phyloP scores from a whole-genome alignment of 208 protist genomes.

The Phytomonas sp. region DNA sequence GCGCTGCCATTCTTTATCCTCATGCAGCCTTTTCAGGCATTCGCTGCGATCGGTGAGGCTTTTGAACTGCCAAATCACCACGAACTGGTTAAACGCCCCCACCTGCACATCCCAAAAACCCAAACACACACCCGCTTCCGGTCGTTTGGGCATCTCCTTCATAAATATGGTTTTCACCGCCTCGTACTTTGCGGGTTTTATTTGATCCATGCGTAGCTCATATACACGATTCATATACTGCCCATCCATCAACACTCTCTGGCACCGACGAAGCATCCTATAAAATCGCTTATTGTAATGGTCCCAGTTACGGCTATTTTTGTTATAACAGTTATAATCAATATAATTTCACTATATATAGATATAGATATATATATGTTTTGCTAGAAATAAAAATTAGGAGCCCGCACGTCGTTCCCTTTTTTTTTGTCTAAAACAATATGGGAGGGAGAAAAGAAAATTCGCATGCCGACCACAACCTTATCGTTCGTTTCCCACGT shows the following conservation, averaged over 20 bases:
- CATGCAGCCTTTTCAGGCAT: constrained; percentile 29
- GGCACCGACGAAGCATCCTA: constrained; percentile 33
- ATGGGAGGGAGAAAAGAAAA: not conserved
- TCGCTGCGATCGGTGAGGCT: constrained; percentile 65
- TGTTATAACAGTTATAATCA: no score
- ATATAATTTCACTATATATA: not conserved
- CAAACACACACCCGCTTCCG: constrained; percentile 30
- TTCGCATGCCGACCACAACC: not conserved
- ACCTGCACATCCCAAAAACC: constrained; percentile 74
- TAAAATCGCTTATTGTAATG: not conserved
- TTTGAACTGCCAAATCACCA: constrained; percentile 76
- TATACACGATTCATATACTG: constrained; percentile 27
- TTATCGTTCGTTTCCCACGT: not conserved
- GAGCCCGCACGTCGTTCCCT: not conserved
- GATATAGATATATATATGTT: not conserved
- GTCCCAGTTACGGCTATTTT: no score
- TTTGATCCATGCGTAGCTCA: constrained; percentile 49
- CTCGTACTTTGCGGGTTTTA: constrained; percentile 55
- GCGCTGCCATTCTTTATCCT: constrained; percentile 53
- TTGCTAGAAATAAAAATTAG: no score
- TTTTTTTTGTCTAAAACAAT: constrained; percentile 15
- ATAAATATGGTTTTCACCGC: constrained; percentile 41
- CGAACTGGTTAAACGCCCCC: constrained; percentile 59
- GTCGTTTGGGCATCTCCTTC: constrained; percentile 44
- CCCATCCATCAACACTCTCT: constrained; percentile 5